Percentiles rank a stretch among this genome's conserved stretches.
Evolutionary conservation across 495 filamentous ascomycete genomes (phyloP).

Genomic region (Penicilliopsis zonata): DNA sequence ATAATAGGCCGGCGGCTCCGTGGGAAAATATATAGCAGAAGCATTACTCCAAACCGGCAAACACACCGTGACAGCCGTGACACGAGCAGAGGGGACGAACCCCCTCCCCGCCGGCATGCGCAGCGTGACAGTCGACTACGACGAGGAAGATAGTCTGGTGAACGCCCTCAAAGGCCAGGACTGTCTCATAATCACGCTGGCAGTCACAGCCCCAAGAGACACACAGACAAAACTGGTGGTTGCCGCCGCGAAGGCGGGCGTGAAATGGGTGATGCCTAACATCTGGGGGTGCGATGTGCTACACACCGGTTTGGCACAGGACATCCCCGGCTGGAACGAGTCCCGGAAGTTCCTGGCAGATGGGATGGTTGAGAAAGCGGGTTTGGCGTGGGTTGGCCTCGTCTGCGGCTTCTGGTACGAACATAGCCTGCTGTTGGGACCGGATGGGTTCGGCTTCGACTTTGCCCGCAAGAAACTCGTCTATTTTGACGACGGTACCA

Average conservation of each 20-base stretch:
- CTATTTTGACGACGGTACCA: constrained; percentile 37
- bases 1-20: constrained; percentile 42
- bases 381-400: constrained; percentile 38
- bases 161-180: constrained; percentile 38
- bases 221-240: constrained; percentile 36
- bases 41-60: constrained; percentile 36
- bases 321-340: background rate
- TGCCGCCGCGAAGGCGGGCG: constrained; percentile 49
- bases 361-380: constrained; percentile 28
- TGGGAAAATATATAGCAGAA: constrained; percentile 41
- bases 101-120: constrained; percentile 30
- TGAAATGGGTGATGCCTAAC: constrained; percentile 52
- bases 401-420: constrained; percentile 43
- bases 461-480: constrained; percentile 21
- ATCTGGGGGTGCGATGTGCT: constrained; percentile 31
- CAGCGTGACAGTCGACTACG: constrained; percentile 33
- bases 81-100: constrained; percentile 28
- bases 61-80: constrained; percentile 41
- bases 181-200: constrained; percentile 48
- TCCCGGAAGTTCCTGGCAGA: constrained; percentile 14
- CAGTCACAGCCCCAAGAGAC: constrained; percentile 21
- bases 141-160: constrained; percentile 27
- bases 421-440: constrained; percentile 23
- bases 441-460: constrained; percentile 32
- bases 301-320: background rate